Conservation (phyloP, 2,329 filamentous ascomycete species). For the Sporothrix brasiliensis region DNA sequence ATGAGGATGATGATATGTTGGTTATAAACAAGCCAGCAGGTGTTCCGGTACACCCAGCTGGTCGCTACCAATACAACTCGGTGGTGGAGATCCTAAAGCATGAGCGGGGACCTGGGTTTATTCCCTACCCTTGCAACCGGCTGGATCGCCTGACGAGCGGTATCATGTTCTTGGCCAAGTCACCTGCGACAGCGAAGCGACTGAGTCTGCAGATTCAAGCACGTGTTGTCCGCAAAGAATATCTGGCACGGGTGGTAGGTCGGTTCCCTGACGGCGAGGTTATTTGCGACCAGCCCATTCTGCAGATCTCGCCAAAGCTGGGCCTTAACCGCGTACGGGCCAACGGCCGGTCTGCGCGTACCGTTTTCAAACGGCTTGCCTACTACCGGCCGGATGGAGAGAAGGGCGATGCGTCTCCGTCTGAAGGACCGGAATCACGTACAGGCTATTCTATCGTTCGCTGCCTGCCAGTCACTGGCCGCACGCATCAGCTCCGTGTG, state of each 20-base stretch:
- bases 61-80: conserved; percentile 94
- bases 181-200: conserved; percentile 73
- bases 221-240: conserved; percentile 90
- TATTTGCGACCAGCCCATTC: conserved; percentile 89
- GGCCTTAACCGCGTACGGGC: conserved; percentile 93
- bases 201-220: conserved; percentile 75
- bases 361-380: conserved; percentile 88
- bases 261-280: conserved; percentile 90
- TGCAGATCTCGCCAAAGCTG: conserved; percentile 92
- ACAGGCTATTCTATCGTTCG: conserved; percentile 91
- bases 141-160: conserved; percentile 92
- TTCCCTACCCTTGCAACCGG: conserved; percentile 78
- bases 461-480: conserved; percentile 87
- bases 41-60: conserved; percentile 91
- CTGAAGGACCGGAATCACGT: conserved; percentile 8
- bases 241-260: conserved; percentile 86
- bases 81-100: conserved; percentile 90
- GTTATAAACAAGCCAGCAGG: conserved; percentile 97
- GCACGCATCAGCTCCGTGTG: conserved; percentile 93
- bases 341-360: conserved; percentile 85
- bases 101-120: conserved; percentile 62
- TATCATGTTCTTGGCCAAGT: conserved; percentile 97
- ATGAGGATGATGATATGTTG: conserved; percentile 90
- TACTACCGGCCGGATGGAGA: conserved; percentile 63
- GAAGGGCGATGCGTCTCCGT: not conserved